Evolutionary conservation across 2,329 filamentous ascomycete genomes (phyloP), one percentile per base, ranked within the genome.

Genomic region (Coniochaeta prunicola): DNA sequence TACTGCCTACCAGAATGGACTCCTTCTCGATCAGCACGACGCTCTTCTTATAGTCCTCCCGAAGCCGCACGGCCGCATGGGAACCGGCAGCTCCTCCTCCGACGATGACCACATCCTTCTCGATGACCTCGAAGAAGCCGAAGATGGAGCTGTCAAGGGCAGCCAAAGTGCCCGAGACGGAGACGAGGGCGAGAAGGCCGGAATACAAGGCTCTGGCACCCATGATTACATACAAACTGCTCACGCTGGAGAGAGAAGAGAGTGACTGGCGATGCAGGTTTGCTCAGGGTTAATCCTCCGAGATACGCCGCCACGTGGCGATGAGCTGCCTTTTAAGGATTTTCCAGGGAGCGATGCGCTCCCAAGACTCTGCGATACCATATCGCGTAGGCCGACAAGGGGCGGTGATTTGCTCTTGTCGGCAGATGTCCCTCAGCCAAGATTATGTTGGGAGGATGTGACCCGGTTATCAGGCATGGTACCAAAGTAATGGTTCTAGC

Each of bases 21-120:
- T 69, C 60, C 63, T 71, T 70, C 64, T 75, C 72, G n/a, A 75
- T 64, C n/a, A 75, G 34, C 12, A 70, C 63, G 17, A 75, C 64
- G 38, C 63, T 69, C 58, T 70, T 68, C 28, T 66, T 66, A 30
- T 64, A 69, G 58, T 75, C 72, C 56, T 73, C 71, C 24, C 70
- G 69, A 10, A 75, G 64, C 4, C 70, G 63, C 26, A 75, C 66
- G 4, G 73, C 72, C 5, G 73, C 72, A 48, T 75, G 69, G 2
- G 69, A 62, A 21, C 73, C 73, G n/a, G 71, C 66, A 12, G 72
- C 71, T 33, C 72, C 73, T 13, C 71, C 73, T 8, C 73, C 73
- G 7, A 75, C 62, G 54, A 75, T 65, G 12, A 68, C 71, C 0
- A 75, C 69, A 58, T 75, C 72, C 59, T 62, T 66, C 15, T 66